Evolutionary conservation across 768 basidiomycete species (phyloP).

Genomic region (Pleurotus tuber-regium): DNA sequence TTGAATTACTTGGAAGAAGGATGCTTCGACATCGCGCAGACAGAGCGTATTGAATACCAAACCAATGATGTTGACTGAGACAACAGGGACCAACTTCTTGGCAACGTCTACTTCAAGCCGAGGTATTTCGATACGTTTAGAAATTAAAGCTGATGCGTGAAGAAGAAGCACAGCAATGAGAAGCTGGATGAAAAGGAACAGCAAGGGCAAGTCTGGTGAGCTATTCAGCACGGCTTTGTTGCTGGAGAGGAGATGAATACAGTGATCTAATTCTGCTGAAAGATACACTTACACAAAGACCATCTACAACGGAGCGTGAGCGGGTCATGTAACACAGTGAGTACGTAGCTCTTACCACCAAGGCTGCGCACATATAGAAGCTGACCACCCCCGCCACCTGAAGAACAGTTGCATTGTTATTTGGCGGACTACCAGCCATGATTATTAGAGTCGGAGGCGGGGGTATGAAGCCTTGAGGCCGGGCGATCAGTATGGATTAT

Average conservation of each 20-base stretch:
- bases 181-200: slow-evolving; percentile 70
- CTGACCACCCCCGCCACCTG: slow-evolving; percentile 69
- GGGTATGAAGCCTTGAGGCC: no score
- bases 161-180: slow-evolving; percentile 65
- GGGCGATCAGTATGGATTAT: no score
- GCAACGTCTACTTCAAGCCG: slow-evolving; percentile 47
- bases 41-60: slow-evolving; percentile 81
- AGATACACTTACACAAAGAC: slow-evolving; percentile 43
- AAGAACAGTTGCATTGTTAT: slow-evolving; percentile 32
- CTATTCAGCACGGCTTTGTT: slow-evolving; percentile 76
- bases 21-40: slow-evolving; percentile 73
- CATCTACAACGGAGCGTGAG: slow-evolving; percentile 33
- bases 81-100: slow-evolving; percentile 60
- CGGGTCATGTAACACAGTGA: slow-evolving; percentile 1
- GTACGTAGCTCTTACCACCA: slow-evolving; percentile 51
- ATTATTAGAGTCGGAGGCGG: no score
- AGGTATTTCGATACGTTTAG: slow-evolving; percentile 55
- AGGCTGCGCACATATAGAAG: slow-evolving; percentile 77
- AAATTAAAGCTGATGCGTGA: slow-evolving; percentile 48
- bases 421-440: not conserved
- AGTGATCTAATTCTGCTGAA: not conserved
- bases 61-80: slow-evolving; percentile 69
- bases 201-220: slow-evolving; percentile 61
- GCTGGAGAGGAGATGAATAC: slow-evolving; percentile 32
- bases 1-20: slow-evolving; percentile 67